Percentiles rank a stretch among this genome's conserved stretches.
Evolutionary conservation across 768 basidiomycete genomes (phyloP).

Genomic region (Psilocybe cyanescens): DNA sequence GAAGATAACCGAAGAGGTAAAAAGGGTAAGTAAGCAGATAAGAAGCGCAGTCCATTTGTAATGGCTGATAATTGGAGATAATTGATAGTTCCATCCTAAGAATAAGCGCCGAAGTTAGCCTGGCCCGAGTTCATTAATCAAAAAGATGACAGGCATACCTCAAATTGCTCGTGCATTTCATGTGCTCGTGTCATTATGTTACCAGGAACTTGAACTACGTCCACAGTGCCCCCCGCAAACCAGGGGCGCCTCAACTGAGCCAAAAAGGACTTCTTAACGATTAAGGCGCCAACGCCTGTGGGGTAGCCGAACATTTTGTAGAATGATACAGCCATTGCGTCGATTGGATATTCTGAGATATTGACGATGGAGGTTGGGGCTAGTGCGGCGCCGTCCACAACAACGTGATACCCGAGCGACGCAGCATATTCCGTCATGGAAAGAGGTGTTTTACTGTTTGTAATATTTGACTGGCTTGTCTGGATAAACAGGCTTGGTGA

Average conservation of each 20-base stretch:
- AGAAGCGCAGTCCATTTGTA: conserved; percentile 76
- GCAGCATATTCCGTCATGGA: conserved; percentile 67
- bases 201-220: conserved; percentile 84
- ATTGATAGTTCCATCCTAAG: conserved; percentile 85
- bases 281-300: conserved; percentile 80
- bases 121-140: conserved; percentile 6
- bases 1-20: conserved; percentile 76
- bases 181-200: conserved; percentile 61
- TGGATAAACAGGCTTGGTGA: conserved; percentile 70
- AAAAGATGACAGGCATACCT: conserved; percentile 47
- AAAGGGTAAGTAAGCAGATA: conserved; percentile 79
- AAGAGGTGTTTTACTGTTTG: conserved; percentile 73
- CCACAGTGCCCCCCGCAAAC: conserved; percentile 86
- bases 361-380: conserved; percentile 75
- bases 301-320: conserved; percentile 94
- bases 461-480: conserved; percentile 83
- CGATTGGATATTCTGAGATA: conserved; percentile 66
- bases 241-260: conserved; percentile 68
- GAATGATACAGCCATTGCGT: conserved; percentile 84
- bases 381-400: conserved; percentile 85
- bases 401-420: conserved; percentile 69
- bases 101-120: conserved; percentile 1
- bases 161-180: conserved; percentile 74
- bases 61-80: conserved; percentile 79
- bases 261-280: conserved; percentile 75